phyloP scores from a whole-genome alignment of 345 rosid species.

The Camelina laxa region DNA sequence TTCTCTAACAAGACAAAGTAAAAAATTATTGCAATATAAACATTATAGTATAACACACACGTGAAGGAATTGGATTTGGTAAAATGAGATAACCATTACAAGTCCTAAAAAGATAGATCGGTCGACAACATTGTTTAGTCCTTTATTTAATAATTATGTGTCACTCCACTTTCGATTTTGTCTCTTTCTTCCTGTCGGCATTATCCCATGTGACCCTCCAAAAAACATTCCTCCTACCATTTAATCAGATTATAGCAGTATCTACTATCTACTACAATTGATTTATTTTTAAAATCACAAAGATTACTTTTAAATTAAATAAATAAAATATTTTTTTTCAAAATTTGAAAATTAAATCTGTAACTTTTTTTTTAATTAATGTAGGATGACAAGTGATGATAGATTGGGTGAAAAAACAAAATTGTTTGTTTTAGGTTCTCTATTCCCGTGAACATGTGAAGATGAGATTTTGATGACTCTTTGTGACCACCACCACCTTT shows the following conservation, averaged over 20 bases:
- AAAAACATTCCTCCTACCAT: slow-evolving; percentile 35
- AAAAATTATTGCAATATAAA: background rate
- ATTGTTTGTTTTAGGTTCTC: background rate
- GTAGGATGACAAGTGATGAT: too few relatives aligned
- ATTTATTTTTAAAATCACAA: too few relatives aligned
- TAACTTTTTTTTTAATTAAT: background rate
- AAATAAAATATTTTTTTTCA: background rate
- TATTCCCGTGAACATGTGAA: slow-evolving; percentile 39
- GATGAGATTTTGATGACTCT: background rate
- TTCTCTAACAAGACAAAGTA: slow-evolving; percentile 29
- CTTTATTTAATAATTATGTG: background rate
- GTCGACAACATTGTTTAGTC: slow-evolving; percentile 16
- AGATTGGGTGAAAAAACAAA: slow-evolving; percentile 17
- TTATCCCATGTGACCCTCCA: slow-evolving; percentile 35
- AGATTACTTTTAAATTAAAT: background rate
- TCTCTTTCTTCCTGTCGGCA: slow-evolving; percentile 30
- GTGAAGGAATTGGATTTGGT: slow-evolving; percentile 28
- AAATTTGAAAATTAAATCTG: background rate
- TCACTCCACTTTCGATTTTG: slow-evolving; percentile 14
- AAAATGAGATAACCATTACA: slow-evolving; percentile 25
- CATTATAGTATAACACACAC: slow-evolving; percentile 33
- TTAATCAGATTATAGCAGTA: too few relatives aligned
- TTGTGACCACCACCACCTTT: slow-evolving; percentile 34
- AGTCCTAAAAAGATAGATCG: background rate
- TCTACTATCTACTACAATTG: too few relatives aligned